Percentiles rank a stretch among this genome's conserved stretches.
Evolutionary conservation across 139 green algal genomes (phyloP).

Genomic region (Haematococcus lacustris): DNA sequence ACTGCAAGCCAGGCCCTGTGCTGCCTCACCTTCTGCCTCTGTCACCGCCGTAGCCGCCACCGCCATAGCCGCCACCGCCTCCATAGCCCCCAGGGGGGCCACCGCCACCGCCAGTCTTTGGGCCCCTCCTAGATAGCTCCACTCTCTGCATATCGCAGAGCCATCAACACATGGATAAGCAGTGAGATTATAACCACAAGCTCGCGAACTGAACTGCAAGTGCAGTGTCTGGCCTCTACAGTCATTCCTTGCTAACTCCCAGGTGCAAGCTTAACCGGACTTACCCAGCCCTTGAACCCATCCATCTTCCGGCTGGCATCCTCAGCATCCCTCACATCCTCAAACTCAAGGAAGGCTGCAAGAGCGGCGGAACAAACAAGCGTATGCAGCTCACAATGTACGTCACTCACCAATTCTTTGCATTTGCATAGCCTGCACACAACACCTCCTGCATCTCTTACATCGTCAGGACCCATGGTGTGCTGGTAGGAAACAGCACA

Average conservation of each 20-base stretch:
- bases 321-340: slow-evolving; percentile 48
- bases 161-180: no score
- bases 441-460: no score
- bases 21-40: slow-evolving; percentile 3
- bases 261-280: neutral
- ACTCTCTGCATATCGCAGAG: slow-evolving; percentile 1
- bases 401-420: no score
- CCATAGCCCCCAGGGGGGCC: neutral
- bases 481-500: no score
- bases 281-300: slow-evolving; percentile 27
- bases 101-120: neutral
- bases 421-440: no score
- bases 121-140: neutral
- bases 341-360: slow-evolving; percentile 35
- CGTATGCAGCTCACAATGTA: no score
- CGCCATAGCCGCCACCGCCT: neutral
- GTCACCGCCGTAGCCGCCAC: slow-evolving; percentile 5
- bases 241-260: neutral
- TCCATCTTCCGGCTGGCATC: slow-evolving; percentile 46
- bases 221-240: no score
- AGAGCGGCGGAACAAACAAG: no score
- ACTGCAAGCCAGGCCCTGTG: no score
- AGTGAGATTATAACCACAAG: no score
- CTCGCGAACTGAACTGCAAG: no score
- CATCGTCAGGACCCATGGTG: no score